phyloP scores from a whole-genome alignment of 805 yeast species.

The Hanseniaspora valbyensis region DNA sequence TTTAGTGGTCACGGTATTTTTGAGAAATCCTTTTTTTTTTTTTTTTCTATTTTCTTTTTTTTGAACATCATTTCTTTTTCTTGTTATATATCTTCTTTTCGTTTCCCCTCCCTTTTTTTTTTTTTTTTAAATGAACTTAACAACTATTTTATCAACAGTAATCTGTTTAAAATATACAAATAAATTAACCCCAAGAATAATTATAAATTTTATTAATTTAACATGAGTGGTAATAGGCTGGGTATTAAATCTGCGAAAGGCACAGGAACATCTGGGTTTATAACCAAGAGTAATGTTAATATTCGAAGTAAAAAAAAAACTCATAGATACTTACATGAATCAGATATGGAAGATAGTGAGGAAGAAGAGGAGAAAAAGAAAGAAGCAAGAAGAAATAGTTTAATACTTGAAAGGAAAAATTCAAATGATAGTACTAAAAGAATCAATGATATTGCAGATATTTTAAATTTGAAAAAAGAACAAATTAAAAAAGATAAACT shows the following conservation, averaged over 20 bases:
- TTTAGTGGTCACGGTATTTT: no score
- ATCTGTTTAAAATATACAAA: background rate
- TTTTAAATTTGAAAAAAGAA: background rate
- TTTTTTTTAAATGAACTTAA: no score
- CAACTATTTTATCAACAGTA: background rate
- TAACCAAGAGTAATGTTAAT: conserved; percentile 4
- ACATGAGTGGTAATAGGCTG: conserved; percentile 5
- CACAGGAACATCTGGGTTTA: conserved; percentile 13
- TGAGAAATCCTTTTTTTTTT: no score
- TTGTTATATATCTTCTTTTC: no score
- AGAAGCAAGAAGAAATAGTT: no score
- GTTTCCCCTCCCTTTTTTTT: no score
- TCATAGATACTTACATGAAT: conserved; percentile 13
- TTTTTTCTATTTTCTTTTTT: no score
- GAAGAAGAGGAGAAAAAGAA: background rate
- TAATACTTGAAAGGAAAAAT: background rate
- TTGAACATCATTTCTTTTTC: no score
- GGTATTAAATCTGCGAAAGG: conserved; percentile 16
- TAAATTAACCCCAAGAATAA: background rate
- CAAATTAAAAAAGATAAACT: background rate
- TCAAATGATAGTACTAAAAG: background rate
- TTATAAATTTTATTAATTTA: no score
- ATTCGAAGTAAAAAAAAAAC: background rate
- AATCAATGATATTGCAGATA: background rate
- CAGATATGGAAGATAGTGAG: conserved; percentile 13